Evolutionary conservation across 805 yeast genomes (phyloP).

Genomic region (Suhomyces xylopsoci): DNA sequence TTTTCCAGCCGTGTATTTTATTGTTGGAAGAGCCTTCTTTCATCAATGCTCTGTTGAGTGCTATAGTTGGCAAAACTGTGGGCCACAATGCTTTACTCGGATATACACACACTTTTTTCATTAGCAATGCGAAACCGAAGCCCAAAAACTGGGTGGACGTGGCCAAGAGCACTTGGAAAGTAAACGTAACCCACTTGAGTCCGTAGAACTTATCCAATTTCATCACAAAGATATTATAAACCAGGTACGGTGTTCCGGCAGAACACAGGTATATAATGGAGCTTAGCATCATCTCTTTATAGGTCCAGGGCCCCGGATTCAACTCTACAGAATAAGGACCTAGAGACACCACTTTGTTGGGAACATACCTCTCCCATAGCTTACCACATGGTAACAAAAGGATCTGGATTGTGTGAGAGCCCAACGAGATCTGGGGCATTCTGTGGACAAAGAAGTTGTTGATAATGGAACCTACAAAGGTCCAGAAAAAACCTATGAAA

Average conservation of each 20-base stretch:
- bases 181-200: slow-evolving; percentile 43
- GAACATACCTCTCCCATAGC: slow-evolving; percentile 35
- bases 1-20: slow-evolving; percentile 37
- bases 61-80: slow-evolving; percentile 41
- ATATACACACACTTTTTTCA: slow-evolving; percentile 52
- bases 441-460: slow-evolving; percentile 58
- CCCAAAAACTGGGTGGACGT: slow-evolving; percentile 62
- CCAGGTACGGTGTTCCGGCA: slow-evolving; percentile 40
- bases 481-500: slow-evolving; percentile 50
- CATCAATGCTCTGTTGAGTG: slow-evolving; percentile 41
- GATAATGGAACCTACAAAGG: slow-evolving; percentile 51
- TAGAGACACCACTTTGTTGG: slow-evolving; percentile 17
- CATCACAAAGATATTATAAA: slow-evolving; percentile 43
- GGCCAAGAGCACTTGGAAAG: slow-evolving; percentile 52
- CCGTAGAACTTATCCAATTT: slow-evolving; percentile 42
- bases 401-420: slow-evolving; percentile 39
- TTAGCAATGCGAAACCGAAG: slow-evolving; percentile 62
- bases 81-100: slow-evolving; percentile 46
- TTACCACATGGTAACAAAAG: slow-evolving; percentile 39
- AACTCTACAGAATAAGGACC: slow-evolving; percentile 25
- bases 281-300: slow-evolving; percentile 45
- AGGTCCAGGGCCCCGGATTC: slow-evolving; percentile 44
- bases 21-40: slow-evolving; percentile 22
- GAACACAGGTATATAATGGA: slow-evolving; percentile 44
- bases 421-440: slow-evolving; percentile 41